Evolutionary conservation across 768 basidiomycete species (phyloP).

Genomic region (Sarcodon aspratus): DNA sequence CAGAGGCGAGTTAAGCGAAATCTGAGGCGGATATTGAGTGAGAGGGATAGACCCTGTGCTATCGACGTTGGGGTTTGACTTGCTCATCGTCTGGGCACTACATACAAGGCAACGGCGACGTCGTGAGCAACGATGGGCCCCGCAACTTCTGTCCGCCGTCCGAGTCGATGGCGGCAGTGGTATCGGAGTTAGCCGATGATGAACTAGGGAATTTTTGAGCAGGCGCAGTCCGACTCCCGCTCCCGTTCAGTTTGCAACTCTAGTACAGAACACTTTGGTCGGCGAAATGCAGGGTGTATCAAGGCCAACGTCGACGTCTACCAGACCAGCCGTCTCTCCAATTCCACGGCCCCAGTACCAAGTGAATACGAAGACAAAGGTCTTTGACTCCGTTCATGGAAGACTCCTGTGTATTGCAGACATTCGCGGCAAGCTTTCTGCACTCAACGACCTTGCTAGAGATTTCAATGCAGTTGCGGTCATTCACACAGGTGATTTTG

Average conservation of each 20-base stretch:
- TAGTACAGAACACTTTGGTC: not conserved
- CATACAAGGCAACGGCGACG: not conserved
- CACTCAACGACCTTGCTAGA: slow-evolving; percentile 81
- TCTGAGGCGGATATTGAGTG: slow-evolving; percentile 17
- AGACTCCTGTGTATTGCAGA: slow-evolving; percentile 94
- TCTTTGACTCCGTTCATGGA: slow-evolving; percentile 71
- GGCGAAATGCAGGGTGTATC: slow-evolving; percentile 38
- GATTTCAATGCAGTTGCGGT: slow-evolving; percentile 86
- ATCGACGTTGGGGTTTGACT: slow-evolving; percentile 19
- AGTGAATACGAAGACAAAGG: slow-evolving; percentile 68
- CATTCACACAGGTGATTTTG: slow-evolving; percentile 98
- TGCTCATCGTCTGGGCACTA: not conserved
- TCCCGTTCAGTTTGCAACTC: not conserved
- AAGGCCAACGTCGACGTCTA: slow-evolving; percentile 50
- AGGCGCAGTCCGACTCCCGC: not conserved
- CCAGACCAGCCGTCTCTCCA: slow-evolving; percentile 46
- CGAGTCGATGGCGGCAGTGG: no score
- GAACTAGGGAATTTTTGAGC: not conserved
- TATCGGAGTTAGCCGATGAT: slow-evolving; percentile 1
- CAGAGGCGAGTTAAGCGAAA: slow-evolving; percentile 26
- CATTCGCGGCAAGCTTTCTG: slow-evolving; percentile 78
- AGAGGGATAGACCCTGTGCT: slow-evolving; percentile 18
- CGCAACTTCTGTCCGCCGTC: not conserved
- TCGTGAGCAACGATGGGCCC: not conserved
- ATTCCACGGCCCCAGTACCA: slow-evolving; percentile 32